Base-by-base conservation (phyloP, 768 basidiomycete species). In the Kwoniella sp. region DNA sequence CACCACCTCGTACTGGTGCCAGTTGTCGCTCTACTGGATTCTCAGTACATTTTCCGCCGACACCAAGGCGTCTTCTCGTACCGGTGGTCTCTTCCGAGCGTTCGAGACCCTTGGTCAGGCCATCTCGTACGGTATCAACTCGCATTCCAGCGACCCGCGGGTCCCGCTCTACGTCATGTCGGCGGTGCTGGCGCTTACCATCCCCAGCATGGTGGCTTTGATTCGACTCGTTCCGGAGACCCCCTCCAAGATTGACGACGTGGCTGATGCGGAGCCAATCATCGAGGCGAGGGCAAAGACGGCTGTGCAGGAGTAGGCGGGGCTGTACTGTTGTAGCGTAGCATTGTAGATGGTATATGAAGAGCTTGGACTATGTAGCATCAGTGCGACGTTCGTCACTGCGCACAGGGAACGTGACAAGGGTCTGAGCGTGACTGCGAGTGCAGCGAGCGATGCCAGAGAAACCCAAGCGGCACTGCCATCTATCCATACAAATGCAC, bases 1-100 rank as follows among this genome's bases (percentile, higher is more conserved):
- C 46, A 57, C 51, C 3, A 59, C 52, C 9, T 52, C 52, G 11
- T 59, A 56, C 37, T 52, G 45, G 46, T 43, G 44, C 25, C 42
- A 37, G 36, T 36, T 55, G 38, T 53, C 23, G 19, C 47, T 59
- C 19, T 59, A 59, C 46, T 59, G 57, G 57, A 38, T 59, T 33
- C 15, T 59, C 25, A 28, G 34, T 11, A 47, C 34, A 1, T 59
- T 59, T 22, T 33, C 46, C 3, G 33, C 37, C 32, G 57, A 59
- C 37, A 50, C 46, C 12, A 31, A 48, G 15, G 29, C 44, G 10
- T 46, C 43, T 32, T 45, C 52, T 3, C 40, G 53, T 17, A 59
- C 41, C 25, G 57, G 57, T 17, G 57, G 48, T 34, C 19, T 55
- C 29, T 59, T 59, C 34, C 46, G 57, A 32, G 46, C 32, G 7